Evolutionary conservation across 2,329 filamentous ascomycete species (phyloP).

Genomic region (Pseudocercospora musae): DNA sequence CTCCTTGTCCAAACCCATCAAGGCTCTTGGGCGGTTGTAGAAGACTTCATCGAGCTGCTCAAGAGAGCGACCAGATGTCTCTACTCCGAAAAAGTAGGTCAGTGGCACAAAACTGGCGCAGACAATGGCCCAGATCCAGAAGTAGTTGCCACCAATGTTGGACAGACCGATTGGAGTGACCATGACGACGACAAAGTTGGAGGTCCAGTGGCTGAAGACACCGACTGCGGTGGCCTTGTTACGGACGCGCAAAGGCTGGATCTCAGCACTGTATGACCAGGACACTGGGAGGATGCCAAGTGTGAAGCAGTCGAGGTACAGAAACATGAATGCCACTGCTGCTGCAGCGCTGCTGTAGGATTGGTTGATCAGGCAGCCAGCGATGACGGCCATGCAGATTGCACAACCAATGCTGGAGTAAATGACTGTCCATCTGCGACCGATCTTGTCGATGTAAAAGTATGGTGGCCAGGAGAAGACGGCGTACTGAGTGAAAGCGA

Average conservation of each 20-base stretch:
- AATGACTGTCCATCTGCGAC: conserved; percentile 32
- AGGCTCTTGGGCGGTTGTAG: conserved; percentile 31
- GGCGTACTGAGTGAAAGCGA: conserved; percentile 34
- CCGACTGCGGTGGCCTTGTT: conserved; percentile 49
- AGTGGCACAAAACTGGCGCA: conserved; percentile 51
- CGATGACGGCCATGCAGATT: conserved; percentile 36
- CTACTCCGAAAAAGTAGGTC: conserved; percentile 39
- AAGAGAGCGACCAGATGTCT: conserved; percentile 29
- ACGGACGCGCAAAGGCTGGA: conserved; percentile 48
- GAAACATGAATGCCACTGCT: conserved; percentile 42
- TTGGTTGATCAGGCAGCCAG: conserved; percentile 31
- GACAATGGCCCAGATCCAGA: conserved; percentile 54
- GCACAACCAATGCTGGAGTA: conserved; percentile 34
- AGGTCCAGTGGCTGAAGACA: conserved; percentile 51
- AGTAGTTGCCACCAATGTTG: conserved; percentile 48
- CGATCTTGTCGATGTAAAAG: conserved; percentile 34
- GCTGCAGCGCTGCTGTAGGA: conserved; percentile 31
- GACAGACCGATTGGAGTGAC: conserved; percentile 25
- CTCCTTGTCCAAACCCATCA: conserved; percentile 35
- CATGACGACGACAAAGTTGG: conserved; percentile 42
- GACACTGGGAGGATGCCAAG: conserved; percentile 47
- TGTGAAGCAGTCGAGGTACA: conserved; percentile 55
- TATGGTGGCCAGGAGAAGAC: conserved; percentile 34
- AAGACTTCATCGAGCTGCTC: conserved; percentile 34
- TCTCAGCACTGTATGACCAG: conserved; percentile 46